A percentile compares a stretch with the other conserved stretches of the same genome.
Evolutionary conservation across 805 yeast species (phyloP).

Genomic region (Lipomyces yamadae): DNA sequence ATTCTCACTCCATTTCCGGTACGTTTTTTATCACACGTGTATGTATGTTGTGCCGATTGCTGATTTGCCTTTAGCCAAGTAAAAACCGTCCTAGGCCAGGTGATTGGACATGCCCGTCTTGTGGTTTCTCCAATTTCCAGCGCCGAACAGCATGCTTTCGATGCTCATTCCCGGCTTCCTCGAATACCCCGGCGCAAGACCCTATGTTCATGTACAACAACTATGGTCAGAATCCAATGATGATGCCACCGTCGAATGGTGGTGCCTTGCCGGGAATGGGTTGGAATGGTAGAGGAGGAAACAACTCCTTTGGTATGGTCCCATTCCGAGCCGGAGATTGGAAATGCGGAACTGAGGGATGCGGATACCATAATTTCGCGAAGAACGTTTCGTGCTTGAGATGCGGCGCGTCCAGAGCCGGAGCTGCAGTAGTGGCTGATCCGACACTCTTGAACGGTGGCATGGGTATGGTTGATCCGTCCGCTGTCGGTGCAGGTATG

Average conservation of each 20-base stretch:
- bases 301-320: conserved; percentile 54
- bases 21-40: neutral
- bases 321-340: conserved; percentile 97
- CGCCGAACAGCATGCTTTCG: conserved; percentile 92
- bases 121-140: conserved; percentile 94
- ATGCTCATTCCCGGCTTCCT: conserved; percentile 80
- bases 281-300: conserved; percentile 39
- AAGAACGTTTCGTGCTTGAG: conserved; percentile 84
- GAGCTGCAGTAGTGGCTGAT: conserved; percentile 41
- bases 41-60: neutral
- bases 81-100: conserved; percentile 94
- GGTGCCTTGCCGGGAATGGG: conserved; percentile 26
- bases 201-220: conserved; percentile 50
- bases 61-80: conserved; percentile 48
- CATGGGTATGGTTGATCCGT: conserved; percentile 32
- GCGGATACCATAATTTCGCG: conserved; percentile 90
- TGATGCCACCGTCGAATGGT: conserved; percentile 26
- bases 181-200: conserved; percentile 72
- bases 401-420: conserved; percentile 75
- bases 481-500: conserved; percentile 30
- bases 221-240: conserved; percentile 36
- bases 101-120: conserved; percentile 97
- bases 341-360: conserved; percentile 81
- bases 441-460: conserved; percentile 38
- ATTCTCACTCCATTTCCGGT: conserved; percentile 79